A percentile compares a stretch with the other conserved stretches of the same genome.
Conservation (phyloP, 2,329 filamentous ascomycete species). For the Colletotrichum theobromicola region DNA sequence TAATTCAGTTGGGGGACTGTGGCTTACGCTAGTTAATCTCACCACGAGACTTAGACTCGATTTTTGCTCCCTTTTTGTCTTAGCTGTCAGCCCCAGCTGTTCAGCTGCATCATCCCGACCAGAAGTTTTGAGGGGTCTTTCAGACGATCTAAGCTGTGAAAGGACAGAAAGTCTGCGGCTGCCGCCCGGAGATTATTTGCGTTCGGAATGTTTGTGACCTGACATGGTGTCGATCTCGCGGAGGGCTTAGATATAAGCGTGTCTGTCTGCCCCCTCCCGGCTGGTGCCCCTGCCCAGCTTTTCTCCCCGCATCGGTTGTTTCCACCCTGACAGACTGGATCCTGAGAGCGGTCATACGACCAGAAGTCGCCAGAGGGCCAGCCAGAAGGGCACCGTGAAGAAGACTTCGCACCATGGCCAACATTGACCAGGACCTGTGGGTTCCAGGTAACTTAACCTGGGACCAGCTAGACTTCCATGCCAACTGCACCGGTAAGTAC, state of each 20-base stretch:
- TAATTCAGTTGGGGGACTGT: background rate
- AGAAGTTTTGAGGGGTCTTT: background rate
- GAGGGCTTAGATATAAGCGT: background rate
- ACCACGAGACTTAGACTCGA: background rate
- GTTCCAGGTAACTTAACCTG: constrained; percentile 13
- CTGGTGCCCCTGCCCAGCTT: background rate
- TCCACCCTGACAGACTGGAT: background rate
- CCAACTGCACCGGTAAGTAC: background rate
- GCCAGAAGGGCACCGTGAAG: background rate
- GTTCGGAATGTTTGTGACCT: background rate
- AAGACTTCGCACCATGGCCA: background rate
- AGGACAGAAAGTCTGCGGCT: background rate
- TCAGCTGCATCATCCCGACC: background rate
- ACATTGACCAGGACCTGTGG: background rate
- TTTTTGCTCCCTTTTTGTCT: background rate
- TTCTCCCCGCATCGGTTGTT: background rate
- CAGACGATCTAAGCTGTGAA: background rate
- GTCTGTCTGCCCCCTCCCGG: background rate
- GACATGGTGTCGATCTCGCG: background rate
- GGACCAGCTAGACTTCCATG: constrained; percentile 14
- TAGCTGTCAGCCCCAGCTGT: constrained; percentile 1
- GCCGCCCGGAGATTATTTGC: background rate
- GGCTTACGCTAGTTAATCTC: background rate
- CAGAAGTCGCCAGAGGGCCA: background rate
- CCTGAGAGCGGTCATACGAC: background rate